Base-by-base conservation (phyloP, 2,329 filamentous ascomycete genomes). In the Chrysoporthe deuterocubensis region DNA sequence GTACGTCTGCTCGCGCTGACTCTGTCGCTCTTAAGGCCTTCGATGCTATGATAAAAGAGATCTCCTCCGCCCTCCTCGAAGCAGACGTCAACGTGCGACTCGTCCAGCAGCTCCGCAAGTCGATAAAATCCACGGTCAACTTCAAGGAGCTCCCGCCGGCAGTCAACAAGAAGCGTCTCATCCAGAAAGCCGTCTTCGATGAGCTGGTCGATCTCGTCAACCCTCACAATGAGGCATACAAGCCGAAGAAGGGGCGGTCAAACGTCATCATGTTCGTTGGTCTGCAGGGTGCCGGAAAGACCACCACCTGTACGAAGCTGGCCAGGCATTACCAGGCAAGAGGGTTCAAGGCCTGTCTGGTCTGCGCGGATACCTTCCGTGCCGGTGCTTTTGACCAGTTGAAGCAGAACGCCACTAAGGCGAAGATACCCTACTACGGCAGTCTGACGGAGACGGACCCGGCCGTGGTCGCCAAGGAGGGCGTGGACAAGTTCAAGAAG, bases 191-290 rank as follows among this genome's bases (percentile, higher is more conserved):
- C 72, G 96, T 99, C 73, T 99, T 97, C 79, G 95, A 99, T 77
- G 94, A 98, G 79, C 89, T 99, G 64, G 95, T 98, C 73, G 91
- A 93, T 75, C 90, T 99, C 62, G 96, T 99, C 73, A 94, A 99
- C 75, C 96, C 96, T 37, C 95, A 98, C 80, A 91, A 92, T 74
- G 94, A 97, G 72, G 91, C 95, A 0, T 99, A 97, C 85, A 96
- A 96, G 79, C 94, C 95, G 32, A 97, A 96, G 83, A 99, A 98
- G 82, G 94, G 94, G 72, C 96, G 94, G 78, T 85, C 91, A 71
- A 99, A 97, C 79, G 92, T 99, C 77, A 97, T 99, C 80, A 99
- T 99, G 96, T 98, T 99, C 78, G 96, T 99, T 71, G 96, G 96
- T 82, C 85, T 99, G 61, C 96, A 99, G 81, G 96, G 96, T 84